Evolutionary conservation across 768 basidiomycete species (phyloP).

Genomic region (Mycena filopes): DNA sequence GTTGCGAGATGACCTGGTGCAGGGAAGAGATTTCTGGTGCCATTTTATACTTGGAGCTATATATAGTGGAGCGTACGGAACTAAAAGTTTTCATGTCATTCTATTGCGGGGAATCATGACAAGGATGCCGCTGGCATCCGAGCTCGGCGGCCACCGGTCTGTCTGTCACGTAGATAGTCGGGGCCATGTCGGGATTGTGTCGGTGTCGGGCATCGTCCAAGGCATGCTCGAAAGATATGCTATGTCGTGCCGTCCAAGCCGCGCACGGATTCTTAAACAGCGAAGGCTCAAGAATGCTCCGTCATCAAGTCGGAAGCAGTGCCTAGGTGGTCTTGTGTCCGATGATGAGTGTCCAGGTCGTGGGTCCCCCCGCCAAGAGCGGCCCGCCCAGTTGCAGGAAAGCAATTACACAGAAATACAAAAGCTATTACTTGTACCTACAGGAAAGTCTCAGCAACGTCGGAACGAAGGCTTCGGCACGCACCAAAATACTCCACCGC

Average conservation of each 20-base stretch:
- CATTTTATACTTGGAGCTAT: constrained; percentile 19
- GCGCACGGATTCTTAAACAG: neutral
- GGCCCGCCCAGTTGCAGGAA: constrained; percentile 21
- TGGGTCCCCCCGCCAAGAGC: neutral
- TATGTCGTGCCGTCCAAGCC: constrained; percentile 13
- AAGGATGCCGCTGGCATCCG: too few relatives aligned
- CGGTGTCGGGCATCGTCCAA: constrained; percentile 11
- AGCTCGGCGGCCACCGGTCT: neutral
- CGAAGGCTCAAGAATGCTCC: neutral
- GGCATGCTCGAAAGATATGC: neutral
- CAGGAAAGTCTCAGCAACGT: constrained; percentile 7
- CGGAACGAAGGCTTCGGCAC: neutral
- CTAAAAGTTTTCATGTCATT: neutral
- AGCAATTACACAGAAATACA: constrained; percentile 27
- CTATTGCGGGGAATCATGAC: too few relatives aligned
- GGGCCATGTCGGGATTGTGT: constrained; percentile 26
- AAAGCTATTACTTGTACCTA: constrained; percentile 14
- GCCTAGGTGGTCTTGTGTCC: constrained; percentile 5
- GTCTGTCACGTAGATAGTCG: neutral
- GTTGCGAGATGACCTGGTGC: neutral
- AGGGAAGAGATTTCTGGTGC: neutral
- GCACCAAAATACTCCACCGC: constrained; percentile 12
- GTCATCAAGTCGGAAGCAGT: constrained; percentile 7
- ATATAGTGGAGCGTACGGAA: constrained; percentile 9
- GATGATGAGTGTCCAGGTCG: constrained; percentile 3